phyloP scores from a whole-genome alignment of 1,284 basidiomycete species.

The Moesziomyces globuligerus region DNA sequence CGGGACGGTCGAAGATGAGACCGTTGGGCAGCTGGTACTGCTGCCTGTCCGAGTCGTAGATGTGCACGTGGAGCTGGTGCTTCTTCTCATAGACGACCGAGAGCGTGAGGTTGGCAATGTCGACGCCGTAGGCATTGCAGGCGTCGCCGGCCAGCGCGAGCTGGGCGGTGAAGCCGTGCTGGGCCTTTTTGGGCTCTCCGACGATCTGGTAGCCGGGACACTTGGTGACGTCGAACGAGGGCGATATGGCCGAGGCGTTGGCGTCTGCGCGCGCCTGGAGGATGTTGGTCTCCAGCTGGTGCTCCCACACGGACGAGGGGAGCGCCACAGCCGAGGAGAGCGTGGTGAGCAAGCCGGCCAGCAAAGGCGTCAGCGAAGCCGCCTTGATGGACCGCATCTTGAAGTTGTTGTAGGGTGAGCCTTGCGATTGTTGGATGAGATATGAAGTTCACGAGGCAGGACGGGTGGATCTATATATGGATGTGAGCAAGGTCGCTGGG shows the following conservation, averaged over 20 bases:
- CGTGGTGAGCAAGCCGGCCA: conserved; percentile 26
- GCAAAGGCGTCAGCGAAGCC: conserved; percentile 31
- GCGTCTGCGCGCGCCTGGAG: conserved; percentile 16
- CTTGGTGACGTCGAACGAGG: conserved; percentile 34
- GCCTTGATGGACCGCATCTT: conserved; percentile 33
- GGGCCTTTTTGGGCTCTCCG: conserved; percentile 20
- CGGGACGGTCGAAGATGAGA: conserved; percentile 75
- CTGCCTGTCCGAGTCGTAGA: conserved; percentile 72
- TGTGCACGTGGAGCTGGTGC: conserved; percentile 75
- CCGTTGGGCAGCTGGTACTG: conserved; percentile 77
- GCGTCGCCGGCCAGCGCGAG: conserved; percentile 73
- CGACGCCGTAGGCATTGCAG: conserved; percentile 79
- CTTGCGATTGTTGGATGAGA: neutral
- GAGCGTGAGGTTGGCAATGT: conserved; percentile 75
- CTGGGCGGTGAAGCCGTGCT: conserved; percentile 72
- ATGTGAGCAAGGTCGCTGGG: too few relatives aligned
- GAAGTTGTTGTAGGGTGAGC: conserved; percentile 1
- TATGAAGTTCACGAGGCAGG: neutral
- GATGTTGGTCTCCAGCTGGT: conserved; percentile 26
- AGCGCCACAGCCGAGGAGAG: conserved; percentile 15
- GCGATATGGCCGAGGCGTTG: conserved; percentile 16
- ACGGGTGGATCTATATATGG: neutral
- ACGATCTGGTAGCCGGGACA: conserved; percentile 51
- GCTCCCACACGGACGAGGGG: conserved; percentile 20
- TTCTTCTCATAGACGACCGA: conserved; percentile 74